These are phyloP conservation scores for Lindgomyces ingoldianus DNA, from an alignment of 495 filamentous ascomycete species.

Conservation along the genomic window DNA sequence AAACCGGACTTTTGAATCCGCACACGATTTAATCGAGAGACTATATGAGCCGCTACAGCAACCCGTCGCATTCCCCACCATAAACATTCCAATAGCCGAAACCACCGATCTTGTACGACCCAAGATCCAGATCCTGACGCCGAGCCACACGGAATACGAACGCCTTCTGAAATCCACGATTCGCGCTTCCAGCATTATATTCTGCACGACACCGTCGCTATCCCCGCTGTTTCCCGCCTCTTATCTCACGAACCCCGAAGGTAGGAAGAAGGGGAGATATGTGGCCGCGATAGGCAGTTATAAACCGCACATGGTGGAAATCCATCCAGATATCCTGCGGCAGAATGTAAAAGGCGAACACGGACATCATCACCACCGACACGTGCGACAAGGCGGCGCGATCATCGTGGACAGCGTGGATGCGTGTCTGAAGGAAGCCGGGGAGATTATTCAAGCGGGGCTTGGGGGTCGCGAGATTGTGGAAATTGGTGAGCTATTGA, in stretches of 20 bases:
- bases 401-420: conserved; percentile 81
- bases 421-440: conserved; percentile 79
- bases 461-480: conserved; percentile 72
- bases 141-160: conserved; percentile 68
- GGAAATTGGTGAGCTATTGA: conserved; percentile 82
- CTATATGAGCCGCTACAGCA: conserved; percentile 51
- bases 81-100: conserved; percentile 7
- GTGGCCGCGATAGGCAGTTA: conserved; percentile 84
- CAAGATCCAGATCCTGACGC: conserved; percentile 70
- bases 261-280: conserved; percentile 71
- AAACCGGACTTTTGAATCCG: conserved; percentile 68
- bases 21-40: conserved; percentile 55
- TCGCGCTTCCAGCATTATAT: conserved; percentile 71
- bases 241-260: conserved; percentile 67
- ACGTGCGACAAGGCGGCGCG: conserved; percentile 69
- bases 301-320: conserved; percentile 79
- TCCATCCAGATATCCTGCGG: conserved; percentile 71
- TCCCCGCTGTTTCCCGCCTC: conserved; percentile 64
- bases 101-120: conserved; percentile 44
- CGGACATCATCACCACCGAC: conserved; percentile 66
- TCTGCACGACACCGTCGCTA: conserved; percentile 71
- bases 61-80: conserved; percentile 5
- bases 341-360: conserved; percentile 63
- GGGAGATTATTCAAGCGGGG: conserved; percentile 81
- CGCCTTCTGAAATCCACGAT: conserved; percentile 68